Percentiles rank a stretch among this genome's conserved stretches.
These are phyloP conservation scores for Tubosaeta sp. DNA, from an alignment of 768 basidiomycete species.

Conservation along the genomic window DNA sequence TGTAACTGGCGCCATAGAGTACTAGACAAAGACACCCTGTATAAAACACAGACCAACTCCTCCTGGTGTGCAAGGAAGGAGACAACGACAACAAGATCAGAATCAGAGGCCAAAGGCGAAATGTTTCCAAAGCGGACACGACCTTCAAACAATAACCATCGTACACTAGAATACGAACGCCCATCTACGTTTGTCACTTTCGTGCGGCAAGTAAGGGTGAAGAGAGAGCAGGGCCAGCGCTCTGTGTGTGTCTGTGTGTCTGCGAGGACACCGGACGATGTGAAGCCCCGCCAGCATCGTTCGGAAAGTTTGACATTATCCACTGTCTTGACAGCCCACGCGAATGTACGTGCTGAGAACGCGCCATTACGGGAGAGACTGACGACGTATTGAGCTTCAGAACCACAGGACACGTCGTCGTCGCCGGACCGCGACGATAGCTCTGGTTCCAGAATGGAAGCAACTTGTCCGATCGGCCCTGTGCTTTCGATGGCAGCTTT, in stretches of 20 bases:
- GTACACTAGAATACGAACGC: neutral
- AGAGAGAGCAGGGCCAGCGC: neutral
- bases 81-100: neutral
- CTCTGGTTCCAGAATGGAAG: slow-evolving; percentile 18
- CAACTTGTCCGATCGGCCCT: slow-evolving; percentile 4
- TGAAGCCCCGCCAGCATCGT: neutral
- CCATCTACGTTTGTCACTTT: slow-evolving; percentile 7
- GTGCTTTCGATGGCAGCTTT: slow-evolving; percentile 9
- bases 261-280: slow-evolving; percentile 3
- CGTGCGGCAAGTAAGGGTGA: neutral
- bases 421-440: neutral
- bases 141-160: neutral
- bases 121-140: neutral
- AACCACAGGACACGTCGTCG: neutral
- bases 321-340: neutral
- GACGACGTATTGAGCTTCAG: neutral
- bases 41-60: neutral
- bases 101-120: neutral
- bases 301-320: neutral
- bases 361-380: neutral
- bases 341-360: neutral
- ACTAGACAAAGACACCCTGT: neutral
- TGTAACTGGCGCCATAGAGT: neutral
- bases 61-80: neutral
- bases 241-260: slow-evolving; percentile 7